A percentile compares a stretch with the other conserved stretches of the same genome.
Evolutionary conservation across 768 basidiomycete species (phyloP).

Genomic region (Cubamyces lactineus): DNA sequence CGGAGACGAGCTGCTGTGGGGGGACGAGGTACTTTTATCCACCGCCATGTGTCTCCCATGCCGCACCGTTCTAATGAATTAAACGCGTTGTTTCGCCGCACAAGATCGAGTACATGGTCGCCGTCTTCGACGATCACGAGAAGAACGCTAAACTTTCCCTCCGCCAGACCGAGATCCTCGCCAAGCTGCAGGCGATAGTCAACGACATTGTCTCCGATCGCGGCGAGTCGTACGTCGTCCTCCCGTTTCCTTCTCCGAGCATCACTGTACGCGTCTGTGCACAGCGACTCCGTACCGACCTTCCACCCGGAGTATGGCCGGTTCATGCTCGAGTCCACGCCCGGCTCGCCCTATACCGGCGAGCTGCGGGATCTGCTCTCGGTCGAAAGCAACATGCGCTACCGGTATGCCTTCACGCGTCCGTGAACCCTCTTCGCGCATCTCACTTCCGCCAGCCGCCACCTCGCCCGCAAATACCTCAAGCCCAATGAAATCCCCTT

Average conservation of each 20-base stretch:
- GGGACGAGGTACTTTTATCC: constrained; percentile 78
- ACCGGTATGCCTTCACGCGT: constrained; percentile 55
- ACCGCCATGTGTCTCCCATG: background rate
- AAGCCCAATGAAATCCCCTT: constrained; percentile 86
- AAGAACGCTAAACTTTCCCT: constrained; percentile 89
- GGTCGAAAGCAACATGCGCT: constrained; percentile 95
- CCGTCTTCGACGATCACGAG: constrained; percentile 75
- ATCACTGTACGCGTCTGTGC: constrained; percentile 5
- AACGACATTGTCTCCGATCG: constrained; percentile 63
- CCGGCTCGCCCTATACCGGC: constrained; percentile 92
- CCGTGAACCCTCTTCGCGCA: background rate
- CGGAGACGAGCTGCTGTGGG: constrained; percentile 95
- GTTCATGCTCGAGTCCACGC: constrained; percentile 98
- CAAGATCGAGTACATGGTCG: constrained; percentile 96
- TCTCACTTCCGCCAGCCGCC: constrained; percentile 58
- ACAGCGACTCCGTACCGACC: constrained; percentile 75
- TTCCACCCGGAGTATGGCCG: constrained; percentile 99
- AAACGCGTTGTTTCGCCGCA: constrained; percentile 19
- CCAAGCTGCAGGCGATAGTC: constrained; percentile 71
- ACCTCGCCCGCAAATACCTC: constrained; percentile 81
- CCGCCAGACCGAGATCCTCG: constrained; percentile 93
- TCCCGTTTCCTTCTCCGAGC: constrained; percentile 6
- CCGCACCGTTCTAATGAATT: constrained; percentile 20
- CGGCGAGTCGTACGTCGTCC: constrained; percentile 56
- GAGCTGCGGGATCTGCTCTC: constrained; percentile 82